Evolutionary conservation across 768 basidiomycete genomes (phyloP), one percentile per base, ranked within the genome.

Genomic region (Daedalea quercina): DNA sequence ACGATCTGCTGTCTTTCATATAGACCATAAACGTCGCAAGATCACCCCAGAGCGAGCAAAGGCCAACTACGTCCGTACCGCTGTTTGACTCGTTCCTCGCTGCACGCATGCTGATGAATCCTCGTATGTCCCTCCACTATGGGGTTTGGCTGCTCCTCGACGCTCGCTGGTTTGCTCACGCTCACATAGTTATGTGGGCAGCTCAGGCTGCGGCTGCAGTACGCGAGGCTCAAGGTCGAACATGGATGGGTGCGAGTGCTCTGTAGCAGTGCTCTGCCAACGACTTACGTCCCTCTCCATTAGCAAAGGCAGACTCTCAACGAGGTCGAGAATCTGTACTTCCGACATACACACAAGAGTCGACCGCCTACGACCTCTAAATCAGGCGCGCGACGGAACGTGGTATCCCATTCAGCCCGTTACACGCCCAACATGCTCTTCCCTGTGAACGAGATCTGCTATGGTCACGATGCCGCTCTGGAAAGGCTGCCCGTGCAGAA

Each of bases 261-360:
- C 28, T 31, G 28, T 6, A 11, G 6, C 28, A 31, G 6, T 31
- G 28, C 28, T n/a, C n/a, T n/a, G 28, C 11, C 28, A 31, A 11
- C 6, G 28, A 31, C 28, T 31, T 11, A 31, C 11, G 28, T 31
- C 4, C 28, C 28, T 31, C n/a, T n/a, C 28, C 28, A 6, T 31
- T 62, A 87, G 86, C 84, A 87, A 81, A 78, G 81, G 54, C 87
- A 90, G 67, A 87, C 76, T 44, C 68, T 90, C 49, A 87, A 85
- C 61, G 87, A 90, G 68, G 87, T 90, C 4, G 87, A 90, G 65
- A 89, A 89, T 60, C 72, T 90, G 9, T 90, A 88, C 70, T 89
- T 89, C 61, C 83, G 81, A 46, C 83, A 85, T 62, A 84, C 85
- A 0, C 81, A 85, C 31, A 57, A 55, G 44, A 42, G 56, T 3